A percentile compares a stretch with the other conserved stretches of the same genome.
phyloP scores from a whole-genome alignment of 805 yeast genomes.

The Zygoascus flipseniorum region DNA sequence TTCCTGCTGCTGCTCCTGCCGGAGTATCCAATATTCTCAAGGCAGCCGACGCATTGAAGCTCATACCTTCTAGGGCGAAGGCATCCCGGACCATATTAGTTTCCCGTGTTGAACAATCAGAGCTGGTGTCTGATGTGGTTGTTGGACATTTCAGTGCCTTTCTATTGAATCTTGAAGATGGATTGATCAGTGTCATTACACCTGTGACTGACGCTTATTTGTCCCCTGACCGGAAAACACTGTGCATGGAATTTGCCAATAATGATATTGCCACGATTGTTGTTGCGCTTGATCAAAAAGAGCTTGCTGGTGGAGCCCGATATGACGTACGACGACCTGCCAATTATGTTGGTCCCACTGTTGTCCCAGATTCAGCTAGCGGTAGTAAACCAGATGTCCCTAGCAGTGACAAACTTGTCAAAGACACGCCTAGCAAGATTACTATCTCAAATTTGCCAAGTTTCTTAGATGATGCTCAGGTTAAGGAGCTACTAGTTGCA shows the following conservation, averaged over 20 bases:
- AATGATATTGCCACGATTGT: slow-evolving; percentile 48
- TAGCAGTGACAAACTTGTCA: slow-evolving; percentile 6
- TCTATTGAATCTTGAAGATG: slow-evolving; percentile 6
- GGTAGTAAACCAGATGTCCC: slow-evolving; percentile 10
- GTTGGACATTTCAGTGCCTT: slow-evolving; percentile 5
- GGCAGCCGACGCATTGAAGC: background rate
- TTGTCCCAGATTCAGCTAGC: slow-evolving; percentile 8
- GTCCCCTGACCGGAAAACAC: slow-evolving; percentile 13
- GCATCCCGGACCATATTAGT: background rate
- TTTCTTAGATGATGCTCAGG: slow-evolving; percentile 35
- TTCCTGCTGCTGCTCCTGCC: background rate
- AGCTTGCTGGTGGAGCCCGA: background rate
- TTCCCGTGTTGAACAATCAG: background rate
- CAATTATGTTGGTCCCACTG: slow-evolving; percentile 34
- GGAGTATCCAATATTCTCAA: background rate
- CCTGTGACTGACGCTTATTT: slow-evolving; percentile 4
- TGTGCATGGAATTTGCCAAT: slow-evolving; percentile 45
- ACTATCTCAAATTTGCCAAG: slow-evolving; percentile 39
- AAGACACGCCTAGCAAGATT: slow-evolving; percentile 33
- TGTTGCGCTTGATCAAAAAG: slow-evolving; percentile 31
- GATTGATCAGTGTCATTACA: slow-evolving; percentile 1
- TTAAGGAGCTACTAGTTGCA: slow-evolving; percentile 35
- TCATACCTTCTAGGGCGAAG: background rate
- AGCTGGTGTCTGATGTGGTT: background rate
- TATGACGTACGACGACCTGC: slow-evolving; percentile 32